These are phyloP conservation scores for Chrysoporthe cubensis DNA, from an alignment of 2,329 filamentous ascomycete genomes.

Conservation along the genomic window DNA sequence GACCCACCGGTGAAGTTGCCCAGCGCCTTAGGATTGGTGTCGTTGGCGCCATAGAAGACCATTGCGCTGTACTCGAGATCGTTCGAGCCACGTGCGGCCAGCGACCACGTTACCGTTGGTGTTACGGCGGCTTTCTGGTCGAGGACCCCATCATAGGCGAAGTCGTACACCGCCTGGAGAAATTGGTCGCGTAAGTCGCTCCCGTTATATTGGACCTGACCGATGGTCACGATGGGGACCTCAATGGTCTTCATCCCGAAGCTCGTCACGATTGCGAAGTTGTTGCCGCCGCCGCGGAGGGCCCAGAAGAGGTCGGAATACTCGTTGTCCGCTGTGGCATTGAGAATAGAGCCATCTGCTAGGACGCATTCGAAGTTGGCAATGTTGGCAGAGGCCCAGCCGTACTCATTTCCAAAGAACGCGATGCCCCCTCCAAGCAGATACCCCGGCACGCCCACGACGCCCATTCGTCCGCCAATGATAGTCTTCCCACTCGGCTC, in stretches of 20 bases:
- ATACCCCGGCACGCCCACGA: conserved; percentile 38
- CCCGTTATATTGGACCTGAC: conserved; percentile 12
- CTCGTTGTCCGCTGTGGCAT: conserved; percentile 33
- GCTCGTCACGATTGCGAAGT: conserved; percentile 39
- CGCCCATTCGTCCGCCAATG: conserved; percentile 36
- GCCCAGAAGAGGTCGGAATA: conserved; percentile 37
- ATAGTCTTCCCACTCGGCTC: conserved; percentile 33
- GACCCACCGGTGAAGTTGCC: conserved; percentile 10
- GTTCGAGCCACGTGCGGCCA: not conserved
- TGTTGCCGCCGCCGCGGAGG: conserved; percentile 34
- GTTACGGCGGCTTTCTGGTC: conserved; percentile 19
- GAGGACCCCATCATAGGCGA: conserved; percentile 19
- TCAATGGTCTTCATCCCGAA: conserved; percentile 35
- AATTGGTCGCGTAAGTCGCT: conserved; percentile 12
- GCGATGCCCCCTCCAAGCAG: conserved; percentile 40
- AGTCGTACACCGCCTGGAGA: conserved; percentile 21
- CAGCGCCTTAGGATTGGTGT: conserved; percentile 8
- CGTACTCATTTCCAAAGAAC: conserved; percentile 39
- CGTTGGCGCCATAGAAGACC: conserved; percentile 13
- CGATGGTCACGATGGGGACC: conserved; percentile 1
- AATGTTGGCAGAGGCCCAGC: conserved; percentile 16
- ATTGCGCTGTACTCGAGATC: conserved; percentile 1
- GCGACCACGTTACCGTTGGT: conserved; percentile 5
- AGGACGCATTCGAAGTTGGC: conserved; percentile 31
- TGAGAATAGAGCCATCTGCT: conserved; percentile 35